These are phyloP conservation scores for Linum tenue DNA, from an alignment of 345 rosid species.

Conservation along the genomic window DNA sequence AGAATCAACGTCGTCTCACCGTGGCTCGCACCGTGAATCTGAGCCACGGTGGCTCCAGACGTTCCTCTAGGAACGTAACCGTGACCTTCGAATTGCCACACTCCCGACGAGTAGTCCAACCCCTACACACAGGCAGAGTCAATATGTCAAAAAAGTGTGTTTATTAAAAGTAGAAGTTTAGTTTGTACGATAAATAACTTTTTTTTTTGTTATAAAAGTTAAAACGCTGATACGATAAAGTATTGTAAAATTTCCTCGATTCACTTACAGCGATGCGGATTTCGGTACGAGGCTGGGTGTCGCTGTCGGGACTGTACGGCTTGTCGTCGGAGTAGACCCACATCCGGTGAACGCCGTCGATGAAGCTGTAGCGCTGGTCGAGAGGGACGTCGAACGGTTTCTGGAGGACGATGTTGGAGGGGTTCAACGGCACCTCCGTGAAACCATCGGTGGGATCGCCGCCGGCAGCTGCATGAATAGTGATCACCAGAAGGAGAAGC, in stretches of 20 bases:
- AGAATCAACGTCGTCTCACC: constrained; percentile 23
- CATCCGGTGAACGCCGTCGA: constrained; percentile 21
- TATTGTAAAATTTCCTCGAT: too few relatives aligned
- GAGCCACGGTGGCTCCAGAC: constrained; percentile 26
- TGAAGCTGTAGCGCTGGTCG: constrained; percentile 23
- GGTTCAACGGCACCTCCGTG: constrained; percentile 15
- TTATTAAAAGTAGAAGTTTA: too few relatives aligned
- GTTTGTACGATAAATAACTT: too few relatives aligned
- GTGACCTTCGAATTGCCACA: constrained; percentile 37
- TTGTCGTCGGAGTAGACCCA: constrained; percentile 39
- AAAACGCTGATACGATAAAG: not conserved
- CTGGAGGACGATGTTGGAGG: constrained; percentile 22
- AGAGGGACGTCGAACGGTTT: constrained; percentile 25
- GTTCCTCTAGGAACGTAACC: constrained; percentile 35
- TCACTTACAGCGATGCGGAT: constrained; percentile 21
- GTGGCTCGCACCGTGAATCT: constrained; percentile 27
- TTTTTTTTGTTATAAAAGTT: too few relatives aligned
- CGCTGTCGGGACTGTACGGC: constrained; percentile 28
- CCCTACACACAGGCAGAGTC: constrained; percentile 14
- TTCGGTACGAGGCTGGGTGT: constrained; percentile 33
- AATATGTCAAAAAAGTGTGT: too few relatives aligned
- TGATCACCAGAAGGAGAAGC: too few relatives aligned
- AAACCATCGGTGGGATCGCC: constrained; percentile 32
- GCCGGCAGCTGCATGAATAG: not conserved
- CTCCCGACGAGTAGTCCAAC: constrained; percentile 30